These are phyloP conservation scores for Coleophoma eucalyptorum DNA, from an alignment of 2,329 filamentous ascomycete genomes.

Conservation along the genomic window DNA sequence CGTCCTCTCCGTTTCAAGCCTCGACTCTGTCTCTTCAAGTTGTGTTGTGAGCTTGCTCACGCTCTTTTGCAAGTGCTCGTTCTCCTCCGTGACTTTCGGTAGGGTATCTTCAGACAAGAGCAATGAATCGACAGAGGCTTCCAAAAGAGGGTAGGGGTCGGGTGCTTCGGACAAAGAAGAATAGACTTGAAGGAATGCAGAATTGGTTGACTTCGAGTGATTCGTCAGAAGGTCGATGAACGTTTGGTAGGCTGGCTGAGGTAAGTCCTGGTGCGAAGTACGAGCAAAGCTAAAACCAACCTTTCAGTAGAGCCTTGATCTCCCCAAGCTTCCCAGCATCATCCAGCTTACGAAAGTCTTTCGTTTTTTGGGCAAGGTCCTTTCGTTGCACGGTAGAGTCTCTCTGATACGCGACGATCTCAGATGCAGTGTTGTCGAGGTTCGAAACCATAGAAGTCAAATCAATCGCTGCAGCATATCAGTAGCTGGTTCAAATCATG, in stretches of 20 bases:
- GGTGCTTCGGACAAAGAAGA: conserved; percentile 92
- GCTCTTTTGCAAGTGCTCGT: conserved; percentile 77
- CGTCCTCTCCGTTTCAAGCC: conserved; percentile 72
- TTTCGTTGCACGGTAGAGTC: conserved; percentile 96
- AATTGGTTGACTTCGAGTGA: conserved; percentile 91
- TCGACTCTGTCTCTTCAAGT: conserved; percentile 77
- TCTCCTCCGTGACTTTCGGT: conserved; percentile 85
- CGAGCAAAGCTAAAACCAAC: conserved; percentile 37
- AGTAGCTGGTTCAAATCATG: conserved; percentile 4
- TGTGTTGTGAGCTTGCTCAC: conserved; percentile 73
- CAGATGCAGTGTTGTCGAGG: conserved; percentile 90
- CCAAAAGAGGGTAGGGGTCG: conserved; percentile 92
- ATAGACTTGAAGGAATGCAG: conserved; percentile 89
- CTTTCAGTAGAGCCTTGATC: conserved; percentile 85
- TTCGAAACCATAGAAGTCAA: conserved; percentile 77
- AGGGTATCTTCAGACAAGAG: conserved; percentile 89
- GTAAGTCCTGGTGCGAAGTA: conserved; percentile 5
- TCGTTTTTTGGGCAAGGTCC: conserved; percentile 97
- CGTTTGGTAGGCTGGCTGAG: conserved; percentile 75
- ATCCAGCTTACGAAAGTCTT: conserved; percentile 93
- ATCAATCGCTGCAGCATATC: conserved; percentile 66
- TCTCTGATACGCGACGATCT: conserved; percentile 88
- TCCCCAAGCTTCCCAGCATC: conserved; percentile 83
- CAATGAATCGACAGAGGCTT: conserved; percentile 93
- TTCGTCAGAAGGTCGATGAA: conserved; percentile 97